These are phyloP conservation scores for Trichophaea hybrida DNA, from an alignment of 2,329 filamentous ascomycete species.

Conservation along the genomic window DNA sequence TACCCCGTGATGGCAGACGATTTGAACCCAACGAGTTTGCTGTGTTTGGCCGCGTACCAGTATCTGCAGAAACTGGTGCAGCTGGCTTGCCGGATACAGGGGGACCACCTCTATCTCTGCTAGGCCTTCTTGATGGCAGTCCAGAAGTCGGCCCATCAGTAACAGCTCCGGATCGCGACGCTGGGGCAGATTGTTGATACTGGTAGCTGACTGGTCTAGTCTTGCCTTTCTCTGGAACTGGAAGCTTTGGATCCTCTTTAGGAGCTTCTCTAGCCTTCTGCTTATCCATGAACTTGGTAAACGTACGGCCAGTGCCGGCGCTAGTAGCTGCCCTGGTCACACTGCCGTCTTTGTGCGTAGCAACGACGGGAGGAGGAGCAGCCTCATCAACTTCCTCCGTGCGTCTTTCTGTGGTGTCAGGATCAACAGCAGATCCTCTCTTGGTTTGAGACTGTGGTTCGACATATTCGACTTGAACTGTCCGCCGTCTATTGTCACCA, in stretches of 20 bases:
- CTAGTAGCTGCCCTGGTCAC: slow-evolving; percentile 20
- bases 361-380: slow-evolving; percentile 20
- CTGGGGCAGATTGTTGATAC: slow-evolving; percentile 6
- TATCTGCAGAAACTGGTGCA: slow-evolving; percentile 35
- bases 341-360: slow-evolving; percentile 10
- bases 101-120: slow-evolving; percentile 18
- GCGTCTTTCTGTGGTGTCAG: slow-evolving; percentile 27
- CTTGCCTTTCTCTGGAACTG: slow-evolving; percentile 7
- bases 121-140: slow-evolving; percentile 15
- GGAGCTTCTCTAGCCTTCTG: slow-evolving; percentile 9
- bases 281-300: slow-evolving; percentile 11
- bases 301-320: slow-evolving; percentile 14
- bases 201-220: slow-evolving; percentile 21
- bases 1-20: slow-evolving; percentile 52
- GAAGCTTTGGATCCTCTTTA: background rate
- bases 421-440: slow-evolving; percentile 42
- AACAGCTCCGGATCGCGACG: background rate
- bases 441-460: slow-evolving; percentile 75
- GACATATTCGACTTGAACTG: slow-evolving; percentile 95
- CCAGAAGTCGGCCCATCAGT: slow-evolving; percentile 12
- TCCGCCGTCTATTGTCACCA: slow-evolving; percentile 80
- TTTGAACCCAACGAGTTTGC: slow-evolving; percentile 55
- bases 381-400: slow-evolving; percentile 30
- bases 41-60: slow-evolving; percentile 54
- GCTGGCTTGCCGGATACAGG: slow-evolving; percentile 32